Evolutionary conservation across 345 rosid species (phyloP).

Genomic region (Camelina laxa): DNA sequence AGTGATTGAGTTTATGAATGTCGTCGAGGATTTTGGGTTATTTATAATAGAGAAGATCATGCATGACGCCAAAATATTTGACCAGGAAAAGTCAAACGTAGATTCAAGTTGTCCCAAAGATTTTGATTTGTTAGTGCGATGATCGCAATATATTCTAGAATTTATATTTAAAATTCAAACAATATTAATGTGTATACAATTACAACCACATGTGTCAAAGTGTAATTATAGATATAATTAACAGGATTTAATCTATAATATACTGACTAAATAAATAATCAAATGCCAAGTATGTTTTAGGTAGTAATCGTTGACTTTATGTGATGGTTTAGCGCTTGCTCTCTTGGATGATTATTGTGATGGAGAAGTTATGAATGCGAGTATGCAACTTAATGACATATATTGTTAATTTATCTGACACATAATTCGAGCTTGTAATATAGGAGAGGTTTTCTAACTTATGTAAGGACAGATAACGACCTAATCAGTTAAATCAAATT

Average conservation of each 20-base stretch:
- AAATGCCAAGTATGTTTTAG: not conserved
- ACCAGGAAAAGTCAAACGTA: slow-evolving; percentile 38
- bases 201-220: not conserved
- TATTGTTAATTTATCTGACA: not conserved
- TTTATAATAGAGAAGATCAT: slow-evolving; percentile 22
- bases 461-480: not conserved
- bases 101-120: slow-evolving; percentile 23
- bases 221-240: not conserved
- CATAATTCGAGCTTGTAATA: not conserved
- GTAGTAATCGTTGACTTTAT: not conserved
- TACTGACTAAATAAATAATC: not conserved
- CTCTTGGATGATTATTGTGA: not conserved
- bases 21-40: slow-evolving; percentile 14
- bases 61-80: slow-evolving; percentile 40
- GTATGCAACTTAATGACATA: not conserved
- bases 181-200: not conserved
- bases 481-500: not conserved
- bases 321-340: not conserved
- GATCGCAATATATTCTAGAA: slow-evolving; percentile 22
- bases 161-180: slow-evolving; percentile 7
- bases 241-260: not conserved
- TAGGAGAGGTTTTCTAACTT: not conserved
- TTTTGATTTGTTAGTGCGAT: not conserved
- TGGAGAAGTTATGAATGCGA: not conserved
- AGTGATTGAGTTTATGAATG: slow-evolving; percentile 8